Evolutionary conservation across 179 eudicot species (phyloP), one percentile per base, ranked within the genome.

Genomic region (Nepenthes alata): DNA sequence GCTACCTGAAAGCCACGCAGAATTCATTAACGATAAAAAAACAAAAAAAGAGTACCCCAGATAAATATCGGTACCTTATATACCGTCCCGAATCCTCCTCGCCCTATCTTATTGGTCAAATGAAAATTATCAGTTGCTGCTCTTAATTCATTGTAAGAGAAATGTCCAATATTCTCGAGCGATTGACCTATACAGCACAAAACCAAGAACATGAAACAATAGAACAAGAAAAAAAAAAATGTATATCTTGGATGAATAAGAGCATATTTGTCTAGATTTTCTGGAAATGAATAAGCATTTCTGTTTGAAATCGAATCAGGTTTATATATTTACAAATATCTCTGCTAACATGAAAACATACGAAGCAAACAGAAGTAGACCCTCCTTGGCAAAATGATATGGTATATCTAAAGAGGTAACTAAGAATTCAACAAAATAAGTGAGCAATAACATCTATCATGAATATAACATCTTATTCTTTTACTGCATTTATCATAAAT

Each of bases 51-150:
- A 3, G 13, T 3, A 50, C 6, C 34, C 5, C 4, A 12, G 6
- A 15, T 5, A 13, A 5, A n/a, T 4, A 14, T 52, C 36, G 2
- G 36, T 78, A 85, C 96, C 96, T 88, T 86, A 69, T 78, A 88
- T 58, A 88, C 96, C 48, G 72, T 78, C 39, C 96, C 96, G 63
- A 88, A 88, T 60, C 93, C 96, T 67, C 96, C 96, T 64, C 84
- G 75, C 45, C 96, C 96, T 56, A 88, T 70, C 75, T 78, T 85
- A 66, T 85, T 83, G 69, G 74, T 68, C 61, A 59, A 54, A 71
- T 77, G 72, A 55, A 90, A 90, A 59, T 81, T 62, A 38, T 77
- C 70, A 5, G 97, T 90, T 53, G 93, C 89, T 25, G 53, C 70
- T 74, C 74, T 74, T 64, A 90, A 48, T 71, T 81, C 93, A 14